Conservation (phyloP, 805 yeast species). For the Metschnikowia similis region DNA sequence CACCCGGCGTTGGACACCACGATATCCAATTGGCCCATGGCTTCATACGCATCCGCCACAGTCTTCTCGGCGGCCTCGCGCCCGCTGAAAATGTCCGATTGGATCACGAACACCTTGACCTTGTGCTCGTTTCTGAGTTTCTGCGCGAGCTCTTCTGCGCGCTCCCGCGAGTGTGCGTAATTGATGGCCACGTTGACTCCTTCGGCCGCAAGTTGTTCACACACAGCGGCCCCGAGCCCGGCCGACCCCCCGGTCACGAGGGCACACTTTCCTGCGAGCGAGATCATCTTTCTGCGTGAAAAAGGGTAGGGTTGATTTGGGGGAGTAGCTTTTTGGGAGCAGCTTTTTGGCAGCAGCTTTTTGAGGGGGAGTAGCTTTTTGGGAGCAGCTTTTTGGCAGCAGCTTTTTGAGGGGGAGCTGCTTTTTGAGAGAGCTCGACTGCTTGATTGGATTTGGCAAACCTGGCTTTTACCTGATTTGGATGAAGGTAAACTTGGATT, state of each 20-base stretch:
- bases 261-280: conserved; percentile 22
- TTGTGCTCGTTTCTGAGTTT: conserved; percentile 11
- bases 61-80: conserved; percentile 17
- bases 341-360: too few species aligned
- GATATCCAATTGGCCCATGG: conserved; percentile 30
- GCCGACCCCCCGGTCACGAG: conserved; percentile 22
- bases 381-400: too few species aligned
- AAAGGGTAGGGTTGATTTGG: background rate
- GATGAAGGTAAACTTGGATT: too few species aligned
- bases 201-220: conserved; percentile 29
- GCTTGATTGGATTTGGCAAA: too few species aligned
- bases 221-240: conserved; percentile 33
- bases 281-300: conserved; percentile 4
- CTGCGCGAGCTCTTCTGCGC: conserved; percentile 25
- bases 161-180: conserved; percentile 24
- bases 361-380: too few species aligned
- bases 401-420: too few species aligned
- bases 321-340: background rate
- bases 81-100: conserved; percentile 23
- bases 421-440: too few species aligned
- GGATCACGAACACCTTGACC: conserved; percentile 17
- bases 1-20: conserved; percentile 37
- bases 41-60: conserved; percentile 21
- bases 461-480: too few species aligned
- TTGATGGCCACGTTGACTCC: conserved; percentile 32